Percentiles rank a stretch among this genome's conserved stretches.
These are phyloP conservation scores for Suhomyces prunicola DNA, from an alignment of 805 yeast species.

Conservation along the genomic window DNA sequence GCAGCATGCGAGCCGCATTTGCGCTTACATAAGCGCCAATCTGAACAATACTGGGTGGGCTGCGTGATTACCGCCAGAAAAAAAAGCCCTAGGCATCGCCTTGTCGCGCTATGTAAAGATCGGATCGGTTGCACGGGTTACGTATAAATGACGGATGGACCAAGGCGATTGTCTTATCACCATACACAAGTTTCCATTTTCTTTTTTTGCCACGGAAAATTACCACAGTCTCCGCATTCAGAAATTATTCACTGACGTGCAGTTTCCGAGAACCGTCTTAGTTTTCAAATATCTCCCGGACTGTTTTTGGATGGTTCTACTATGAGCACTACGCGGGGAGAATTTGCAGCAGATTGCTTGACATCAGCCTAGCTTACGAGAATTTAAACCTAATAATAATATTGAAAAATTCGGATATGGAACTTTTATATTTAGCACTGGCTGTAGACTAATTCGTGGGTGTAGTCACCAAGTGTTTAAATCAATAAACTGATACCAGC, in stretches of 20 bases:
- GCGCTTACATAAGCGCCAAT: background rate
- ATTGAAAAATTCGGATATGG: background rate
- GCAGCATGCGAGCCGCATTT: background rate
- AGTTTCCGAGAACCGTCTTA: too few relatives aligned
- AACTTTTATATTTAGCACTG: background rate
- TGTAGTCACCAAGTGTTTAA: background rate
- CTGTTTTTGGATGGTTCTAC: background rate
- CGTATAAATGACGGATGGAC: background rate
- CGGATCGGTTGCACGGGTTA: background rate
- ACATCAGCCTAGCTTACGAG: too few relatives aligned
- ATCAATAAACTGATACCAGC: constrained; percentile 13
- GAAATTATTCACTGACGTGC: background rate
- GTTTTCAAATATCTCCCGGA: background rate
- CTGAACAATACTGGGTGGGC: background rate
- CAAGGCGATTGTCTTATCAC: background rate
- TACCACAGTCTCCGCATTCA: too few relatives aligned
- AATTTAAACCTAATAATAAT: too few relatives aligned
- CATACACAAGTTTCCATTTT: background rate
- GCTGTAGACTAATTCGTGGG: background rate
- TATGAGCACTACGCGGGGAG: background rate
- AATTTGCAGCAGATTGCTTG: background rate
- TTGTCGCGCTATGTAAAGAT: background rate
- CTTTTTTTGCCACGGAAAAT: background rate
- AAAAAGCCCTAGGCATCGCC: background rate
- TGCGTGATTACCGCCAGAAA: background rate